A percentile compares a stretch with the other conserved stretches of the same genome.
phyloP scores from a whole-genome alignment of 176 grass and related monocot genomes.

The Eragrostis curvula region DNA sequence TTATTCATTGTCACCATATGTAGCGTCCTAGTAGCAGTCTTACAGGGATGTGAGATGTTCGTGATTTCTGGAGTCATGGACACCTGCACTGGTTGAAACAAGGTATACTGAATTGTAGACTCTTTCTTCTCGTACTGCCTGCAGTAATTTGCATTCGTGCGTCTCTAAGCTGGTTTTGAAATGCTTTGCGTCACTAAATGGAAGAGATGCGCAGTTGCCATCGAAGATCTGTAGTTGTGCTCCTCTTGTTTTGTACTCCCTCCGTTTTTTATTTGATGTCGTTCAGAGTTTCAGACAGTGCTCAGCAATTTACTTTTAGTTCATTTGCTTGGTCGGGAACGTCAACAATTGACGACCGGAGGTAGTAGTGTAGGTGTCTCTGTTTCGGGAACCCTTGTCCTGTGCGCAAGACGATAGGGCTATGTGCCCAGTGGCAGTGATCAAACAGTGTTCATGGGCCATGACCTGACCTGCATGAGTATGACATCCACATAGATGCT shows the following conservation, averaged over 20 bases:
- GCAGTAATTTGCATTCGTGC: not conserved
- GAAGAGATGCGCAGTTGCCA: not conserved
- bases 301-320: too few species aligned
- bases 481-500: conserved; percentile 8
- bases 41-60: not conserved
- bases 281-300: too few species aligned
- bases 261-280: too few species aligned
- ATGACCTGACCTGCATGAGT: not conserved
- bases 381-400: not conserved
- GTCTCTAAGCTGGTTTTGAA: not conserved
- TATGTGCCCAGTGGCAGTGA: not conserved
- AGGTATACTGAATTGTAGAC: not conserved
- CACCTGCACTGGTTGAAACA: not conserved
- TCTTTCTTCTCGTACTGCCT: not conserved
- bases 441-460: not conserved
- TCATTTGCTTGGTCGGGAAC: too few species aligned
- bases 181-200: not conserved
- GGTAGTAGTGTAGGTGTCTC: not conserved
- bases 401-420: not conserved
- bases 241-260: not conserved
- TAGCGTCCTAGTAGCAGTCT: not conserved
- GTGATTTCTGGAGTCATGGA: not conserved
- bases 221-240: not conserved
- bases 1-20: not conserved
- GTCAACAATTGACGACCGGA: too few species aligned